phyloP scores from a whole-genome alignment of 192 early-diverging fungal species.

The Podila epigama region DNA sequence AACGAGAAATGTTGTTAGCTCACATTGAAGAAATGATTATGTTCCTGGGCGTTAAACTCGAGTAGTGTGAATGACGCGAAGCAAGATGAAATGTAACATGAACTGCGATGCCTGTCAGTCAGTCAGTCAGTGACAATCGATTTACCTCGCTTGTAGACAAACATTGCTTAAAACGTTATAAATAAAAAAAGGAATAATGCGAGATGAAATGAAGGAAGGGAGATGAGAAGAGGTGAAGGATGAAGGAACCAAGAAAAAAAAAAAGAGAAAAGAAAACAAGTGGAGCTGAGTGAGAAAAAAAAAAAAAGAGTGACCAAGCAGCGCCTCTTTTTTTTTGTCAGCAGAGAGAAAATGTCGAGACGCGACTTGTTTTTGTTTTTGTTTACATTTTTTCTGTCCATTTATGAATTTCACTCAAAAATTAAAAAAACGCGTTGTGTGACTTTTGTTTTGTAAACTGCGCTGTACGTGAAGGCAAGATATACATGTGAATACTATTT shows the following conservation, averaged over 20 bases:
- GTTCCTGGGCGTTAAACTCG: too few relatives aligned
- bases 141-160: conserved; percentile 47
- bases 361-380: background rate
- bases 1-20: background rate
- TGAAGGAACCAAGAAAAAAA: background rate
- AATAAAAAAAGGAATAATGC: background rate
- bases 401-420: too few relatives aligned
- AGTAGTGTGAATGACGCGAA: too few relatives aligned
- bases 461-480: too few relatives aligned
- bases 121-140: background rate
- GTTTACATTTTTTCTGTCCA: too few relatives aligned
- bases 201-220: background rate
- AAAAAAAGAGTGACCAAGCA: conserved; percentile 2
- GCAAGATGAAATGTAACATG: background rate
- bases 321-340: too few relatives aligned
- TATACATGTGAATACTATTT: too few relatives aligned
- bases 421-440: too few relatives aligned
- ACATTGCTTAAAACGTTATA: conserved; percentile 5
- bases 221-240: background rate
- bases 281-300: background rate
- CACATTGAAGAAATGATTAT: background rate
- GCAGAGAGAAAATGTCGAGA: too few relatives aligned
- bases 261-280: background rate
- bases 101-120: background rate
- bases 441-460: too few relatives aligned